Percentiles rank a stretch among this genome's conserved stretches.
Evolutionary conservation across 805 yeast genomes (phyloP).

Genomic region (Ogataea corticis): DNA sequence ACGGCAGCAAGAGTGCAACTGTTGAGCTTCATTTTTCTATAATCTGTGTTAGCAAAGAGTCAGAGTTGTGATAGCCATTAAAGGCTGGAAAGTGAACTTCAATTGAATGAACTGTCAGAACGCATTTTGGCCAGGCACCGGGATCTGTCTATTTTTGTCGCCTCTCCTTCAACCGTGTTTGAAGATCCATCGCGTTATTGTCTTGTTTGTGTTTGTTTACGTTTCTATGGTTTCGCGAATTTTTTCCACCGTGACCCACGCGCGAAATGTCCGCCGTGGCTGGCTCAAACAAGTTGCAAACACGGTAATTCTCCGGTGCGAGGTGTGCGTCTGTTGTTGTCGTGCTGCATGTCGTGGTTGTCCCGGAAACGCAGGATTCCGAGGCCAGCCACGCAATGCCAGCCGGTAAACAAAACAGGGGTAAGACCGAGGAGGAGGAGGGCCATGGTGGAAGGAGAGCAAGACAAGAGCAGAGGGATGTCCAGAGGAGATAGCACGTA

Average conservation of each 20-base stretch:
- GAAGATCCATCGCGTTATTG: conserved; percentile 5
- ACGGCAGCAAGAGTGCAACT: conserved; percentile 27
- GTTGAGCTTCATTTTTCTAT: conserved; percentile 26
- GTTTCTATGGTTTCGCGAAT: not conserved
- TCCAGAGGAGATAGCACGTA: too few species aligned
- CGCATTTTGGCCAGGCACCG: not conserved
- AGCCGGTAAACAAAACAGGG: not conserved
- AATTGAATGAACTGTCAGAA: conserved; percentile 13
- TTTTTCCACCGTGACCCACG: not conserved
- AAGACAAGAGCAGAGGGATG: not conserved
- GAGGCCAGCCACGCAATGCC: conserved; percentile 1
- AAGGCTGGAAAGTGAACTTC: not conserved
- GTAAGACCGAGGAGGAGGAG: not conserved
- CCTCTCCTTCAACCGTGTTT: conserved; percentile 5
- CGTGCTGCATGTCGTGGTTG: not conserved
- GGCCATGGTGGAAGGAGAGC: not conserved
- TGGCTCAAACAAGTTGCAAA: conserved; percentile 7
- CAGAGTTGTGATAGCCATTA: not conserved
- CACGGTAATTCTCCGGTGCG: conserved; percentile 3
- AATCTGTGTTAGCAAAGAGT: not conserved
- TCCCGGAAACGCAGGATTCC: conserved; percentile 1
- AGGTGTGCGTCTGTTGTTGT: conserved; percentile 16
- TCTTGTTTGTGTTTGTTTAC: conserved; percentile 10
- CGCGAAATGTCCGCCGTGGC: conserved; percentile 2
- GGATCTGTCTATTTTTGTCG: not conserved